Conservation (phyloP, 2,329 filamentous ascomycete genomes). For the Dactylellina parvicollis region DNA sequence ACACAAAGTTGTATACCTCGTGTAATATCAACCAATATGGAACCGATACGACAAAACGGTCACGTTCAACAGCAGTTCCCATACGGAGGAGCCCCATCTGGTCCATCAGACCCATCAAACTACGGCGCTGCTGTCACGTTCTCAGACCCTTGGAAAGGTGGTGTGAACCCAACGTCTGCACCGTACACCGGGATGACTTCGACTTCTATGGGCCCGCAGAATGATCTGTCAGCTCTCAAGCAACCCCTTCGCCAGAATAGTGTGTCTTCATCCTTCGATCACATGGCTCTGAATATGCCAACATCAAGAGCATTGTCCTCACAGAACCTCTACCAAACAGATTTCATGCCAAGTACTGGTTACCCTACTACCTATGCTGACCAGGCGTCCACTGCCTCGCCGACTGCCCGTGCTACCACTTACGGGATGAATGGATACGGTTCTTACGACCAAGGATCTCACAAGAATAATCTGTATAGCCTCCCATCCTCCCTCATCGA, state of each 20-base stretch:
- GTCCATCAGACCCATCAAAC: conserved; percentile 19
- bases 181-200: conserved; percentile 34
- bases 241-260: conserved; percentile 48
- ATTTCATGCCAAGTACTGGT: conserved; percentile 37
- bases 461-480: conserved; percentile 54
- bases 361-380: conserved; percentile 40
- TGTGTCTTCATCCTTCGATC: conserved; percentile 54
- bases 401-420: conserved; percentile 30
- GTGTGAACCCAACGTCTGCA: conserved; percentile 29
- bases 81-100: conserved; percentile 8
- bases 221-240: conserved; percentile 33
- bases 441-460: conserved; percentile 42
- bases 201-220: conserved; percentile 23
- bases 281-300: conserved; percentile 37
- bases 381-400: conserved; percentile 28
- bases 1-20: conserved; percentile 1
- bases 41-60: conserved; percentile 38
- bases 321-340: conserved; percentile 43
- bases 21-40: conserved; percentile 30
- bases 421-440: conserved; percentile 37
- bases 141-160: conserved; percentile 48
- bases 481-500: conserved; percentile 60
- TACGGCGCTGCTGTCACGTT: conserved; percentile 36
- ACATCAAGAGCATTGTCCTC: conserved; percentile 45
- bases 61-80: conserved; percentile 28